Percentiles rank a stretch among this genome's conserved stretches.
Conservation (phyloP, 495 filamentous ascomycete species). For the Tuber melanosporum region DNA sequence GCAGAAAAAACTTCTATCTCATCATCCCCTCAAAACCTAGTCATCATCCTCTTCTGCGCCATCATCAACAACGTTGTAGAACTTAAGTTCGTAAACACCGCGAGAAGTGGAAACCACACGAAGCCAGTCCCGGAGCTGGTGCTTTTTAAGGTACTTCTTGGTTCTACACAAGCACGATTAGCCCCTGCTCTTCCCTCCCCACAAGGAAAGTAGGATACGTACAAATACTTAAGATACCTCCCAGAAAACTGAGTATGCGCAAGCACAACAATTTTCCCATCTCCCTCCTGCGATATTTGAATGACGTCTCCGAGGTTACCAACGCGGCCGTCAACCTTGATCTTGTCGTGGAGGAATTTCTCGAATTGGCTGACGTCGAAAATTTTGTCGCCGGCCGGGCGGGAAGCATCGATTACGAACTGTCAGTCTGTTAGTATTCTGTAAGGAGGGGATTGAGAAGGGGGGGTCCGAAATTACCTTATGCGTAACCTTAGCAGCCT, state of each 20-base stretch:
- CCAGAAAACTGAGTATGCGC: conserved; percentile 97
- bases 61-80: conserved; percentile 99
- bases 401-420: conserved; percentile 98
- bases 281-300: conserved; percentile 78
- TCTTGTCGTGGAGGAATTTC: conserved; percentile 99
- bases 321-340: conserved; percentile 97
- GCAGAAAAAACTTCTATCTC: background rate
- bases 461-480: conserved; percentile 49
- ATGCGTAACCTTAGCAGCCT: conserved; percentile 57
- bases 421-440: conserved; percentile 43
- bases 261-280: conserved; percentile 96
- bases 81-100: conserved; percentile 97
- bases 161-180: conserved; percentile 54
- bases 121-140: conserved; percentile 99
- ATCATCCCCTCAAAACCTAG: conserved; percentile 49
- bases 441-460: background rate
- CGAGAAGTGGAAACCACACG: conserved; percentile 94
- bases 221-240: conserved; percentile 99
- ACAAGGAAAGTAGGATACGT: conserved; percentile 44
- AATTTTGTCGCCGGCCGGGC: conserved; percentile 98
- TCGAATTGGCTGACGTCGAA: conserved; percentile 98
- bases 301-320: conserved; percentile 95
- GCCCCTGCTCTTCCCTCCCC: background rate
- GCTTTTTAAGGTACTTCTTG: conserved; percentile 99
- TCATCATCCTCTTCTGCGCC: conserved; percentile 96